Evolutionary conservation across 371 early-diverging fungal species (phyloP), one percentile per base, ranked within the genome.

Genomic region (Actinomortierella ambigua): DNA sequence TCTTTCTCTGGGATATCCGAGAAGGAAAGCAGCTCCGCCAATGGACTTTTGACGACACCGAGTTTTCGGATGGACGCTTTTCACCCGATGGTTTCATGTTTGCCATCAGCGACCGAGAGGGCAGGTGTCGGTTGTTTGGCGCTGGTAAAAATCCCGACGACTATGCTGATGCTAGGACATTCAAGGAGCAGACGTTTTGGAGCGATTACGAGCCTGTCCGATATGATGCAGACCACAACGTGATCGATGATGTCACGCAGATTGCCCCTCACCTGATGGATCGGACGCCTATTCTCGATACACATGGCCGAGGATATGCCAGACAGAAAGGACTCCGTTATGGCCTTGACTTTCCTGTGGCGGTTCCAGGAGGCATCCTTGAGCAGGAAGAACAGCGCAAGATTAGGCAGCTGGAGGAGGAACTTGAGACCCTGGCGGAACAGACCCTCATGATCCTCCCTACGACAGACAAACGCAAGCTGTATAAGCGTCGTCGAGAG

Each of bases 1-100:
- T 92, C 3, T 85, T 93, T 39, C 57, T 95, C 2, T 95, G 96
- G 96, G 88, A 95, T 59, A 81, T 89, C 17, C 55, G 42, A 1
- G 76, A 66, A 15, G 85, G 85, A 28, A 50, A 53, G 23, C 56
- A 80, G 26, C 47, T 88, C 50, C 75, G 63, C 39, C 73, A 75
- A 59, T 78, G 79, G 69, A 55, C 42, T 3, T 79, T 81, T 18
- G 61, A 76, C 42, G 83, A 85, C 47, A 69, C 64, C 28, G 75
- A 65, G 53, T 77, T 87, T 42, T 77, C 82, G 23, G 86, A 86
- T 51, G 85, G 86, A 5, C 63, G 80, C 20, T 84, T 86, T 57
- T 83, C 87, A 0, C 63, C 77, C 6, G 79, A 83, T 46, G 88
- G 85, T 4, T 64, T 77, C 60, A 82, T 80, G 61, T 90, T 90